Percentiles rank a stretch among this genome's conserved stretches.
Evolutionary conservation across 1,139 yeast genomes (phyloP).

Genomic region (Hansenula sp.): DNA sequence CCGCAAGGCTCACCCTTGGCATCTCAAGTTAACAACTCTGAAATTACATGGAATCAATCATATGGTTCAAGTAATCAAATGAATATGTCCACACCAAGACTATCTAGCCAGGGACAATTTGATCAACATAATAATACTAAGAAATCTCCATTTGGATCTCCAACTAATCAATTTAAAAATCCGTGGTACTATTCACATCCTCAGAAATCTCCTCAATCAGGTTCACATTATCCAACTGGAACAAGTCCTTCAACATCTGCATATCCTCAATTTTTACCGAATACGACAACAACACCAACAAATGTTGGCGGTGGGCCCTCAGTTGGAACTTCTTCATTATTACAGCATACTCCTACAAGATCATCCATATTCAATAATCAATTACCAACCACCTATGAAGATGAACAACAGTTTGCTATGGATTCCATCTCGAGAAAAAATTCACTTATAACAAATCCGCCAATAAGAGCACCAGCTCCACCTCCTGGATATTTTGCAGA

Average conservation of each 20-base stretch:
- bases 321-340: background rate
- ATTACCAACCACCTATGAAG: slow-evolving; percentile 23
- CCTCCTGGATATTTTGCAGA: slow-evolving; percentile 23
- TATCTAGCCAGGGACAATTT: slow-evolving; percentile 2
- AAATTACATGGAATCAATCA: slow-evolving; percentile 12
- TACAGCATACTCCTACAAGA: slow-evolving; percentile 18
- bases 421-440: slow-evolving; percentile 14
- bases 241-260: background rate
- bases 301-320: background rate
- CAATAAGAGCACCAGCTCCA: slow-evolving; percentile 25
- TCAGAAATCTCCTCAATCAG: slow-evolving; percentile 14
- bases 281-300: slow-evolving; percentile 3
- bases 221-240: slow-evolving; percentile 2
- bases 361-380: slow-evolving; percentile 16
- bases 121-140: slow-evolving; percentile 1
- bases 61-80: slow-evolving; percentile 8
- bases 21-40: background rate
- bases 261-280: background rate
- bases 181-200: slow-evolving; percentile 19
- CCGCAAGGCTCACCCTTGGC: slow-evolving; percentile 4
- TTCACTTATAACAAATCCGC: slow-evolving; percentile 23
- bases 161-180: slow-evolving; percentile 23
- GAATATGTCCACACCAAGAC: slow-evolving; percentile 6
- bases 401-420: slow-evolving; percentile 8
- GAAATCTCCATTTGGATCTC: slow-evolving; percentile 22